Percentiles rank a stretch among this genome's conserved stretches.
Evolutionary conservation across 352 stramenopile genomes (phyloP).

Genomic region (Saprolegnia parasitica): DNA sequence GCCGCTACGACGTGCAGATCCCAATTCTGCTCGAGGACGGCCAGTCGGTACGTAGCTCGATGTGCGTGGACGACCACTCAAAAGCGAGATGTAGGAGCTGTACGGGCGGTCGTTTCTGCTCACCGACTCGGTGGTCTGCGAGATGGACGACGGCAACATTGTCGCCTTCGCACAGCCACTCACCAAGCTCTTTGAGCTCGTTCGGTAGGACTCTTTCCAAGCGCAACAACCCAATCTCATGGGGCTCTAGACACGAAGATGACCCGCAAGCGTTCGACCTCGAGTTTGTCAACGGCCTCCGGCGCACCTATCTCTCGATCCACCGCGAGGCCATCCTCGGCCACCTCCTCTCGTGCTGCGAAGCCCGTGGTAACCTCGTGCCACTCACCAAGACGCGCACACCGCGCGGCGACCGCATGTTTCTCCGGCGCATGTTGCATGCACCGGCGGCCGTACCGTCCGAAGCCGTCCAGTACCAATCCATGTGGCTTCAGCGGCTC

Average conservation of each 20-base stretch:
- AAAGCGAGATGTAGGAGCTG: background rate
- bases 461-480: conserved; percentile 11
- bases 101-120: conserved; percentile 3
- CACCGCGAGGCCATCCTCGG: conserved; percentile 72
- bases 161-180: conserved; percentile 14
- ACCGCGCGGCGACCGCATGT: background rate
- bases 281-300: conserved; percentile 67
- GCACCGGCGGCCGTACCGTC: background rate
- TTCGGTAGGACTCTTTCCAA: background rate
- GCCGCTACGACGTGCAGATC: conserved; percentile 13
- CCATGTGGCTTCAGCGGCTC: conserved; percentile 12
- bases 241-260: conserved; percentile 31
- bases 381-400: conserved; percentile 1
- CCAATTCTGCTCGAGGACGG: background rate
- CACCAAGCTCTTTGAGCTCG: conserved; percentile 19
- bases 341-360: conserved; percentile 67
- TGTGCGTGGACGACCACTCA: background rate
- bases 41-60: background rate
- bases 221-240: background rate
- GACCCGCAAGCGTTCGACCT: conserved; percentile 64
- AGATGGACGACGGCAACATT: background rate
- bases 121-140: background rate
- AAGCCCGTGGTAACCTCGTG: conserved; percentile 53
- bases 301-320: conserved; percentile 56
- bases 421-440: conserved; percentile 16